Base-by-base conservation (phyloP, 805 yeast species). In the Jamesozyma hellenica region DNA sequence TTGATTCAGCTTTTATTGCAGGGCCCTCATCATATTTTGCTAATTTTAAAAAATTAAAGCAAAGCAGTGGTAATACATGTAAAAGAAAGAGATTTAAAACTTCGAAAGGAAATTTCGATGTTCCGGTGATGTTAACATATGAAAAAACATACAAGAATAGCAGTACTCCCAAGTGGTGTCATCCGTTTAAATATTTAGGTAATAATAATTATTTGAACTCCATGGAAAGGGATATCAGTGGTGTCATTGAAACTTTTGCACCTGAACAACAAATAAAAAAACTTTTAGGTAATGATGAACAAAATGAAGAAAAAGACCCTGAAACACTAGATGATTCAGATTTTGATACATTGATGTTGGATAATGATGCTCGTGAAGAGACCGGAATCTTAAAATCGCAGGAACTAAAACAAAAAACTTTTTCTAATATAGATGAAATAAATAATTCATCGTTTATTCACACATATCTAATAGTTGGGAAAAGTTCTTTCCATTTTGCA, bases 301-400 rank as follows among this genome's bases (percentile, higher is more conserved):
- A 11, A n/a, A 32, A 32, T 4, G 16, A 17, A 25, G 39, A 31
- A 11, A 46, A 45, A 28, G 56, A 55, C 27, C 53, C 57, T 9
- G 58, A 53, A 29, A 51, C 57, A 1, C 41, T 56, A 17, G 53
- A 53, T 33, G 61, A 56, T 42, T 52, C 59, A 2, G 58, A 52
- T 38, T 43, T 54, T 13, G 59, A 52, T 30, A 43, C 44, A 28
- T 34, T 55, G 13, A 23, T 50, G 21, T 31, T 25, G 7, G 25
- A 18, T 18, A n/a, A 27, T 27, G 23, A 15, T 17, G 34, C 16
- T 7, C 8, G 4, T 17, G 23, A 7, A 31, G 10, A 30, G 5
- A 19, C n/a, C 18, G 30, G n/a, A n/a, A 15, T 13, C 7, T 9
- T n/a, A 6, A n/a, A 9, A 11, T 7, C 12, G 13, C 6, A 13